phyloP scores from a whole-genome alignment of 495 filamentous ascomycete genomes.

The Tetracladium setigerum region DNA sequence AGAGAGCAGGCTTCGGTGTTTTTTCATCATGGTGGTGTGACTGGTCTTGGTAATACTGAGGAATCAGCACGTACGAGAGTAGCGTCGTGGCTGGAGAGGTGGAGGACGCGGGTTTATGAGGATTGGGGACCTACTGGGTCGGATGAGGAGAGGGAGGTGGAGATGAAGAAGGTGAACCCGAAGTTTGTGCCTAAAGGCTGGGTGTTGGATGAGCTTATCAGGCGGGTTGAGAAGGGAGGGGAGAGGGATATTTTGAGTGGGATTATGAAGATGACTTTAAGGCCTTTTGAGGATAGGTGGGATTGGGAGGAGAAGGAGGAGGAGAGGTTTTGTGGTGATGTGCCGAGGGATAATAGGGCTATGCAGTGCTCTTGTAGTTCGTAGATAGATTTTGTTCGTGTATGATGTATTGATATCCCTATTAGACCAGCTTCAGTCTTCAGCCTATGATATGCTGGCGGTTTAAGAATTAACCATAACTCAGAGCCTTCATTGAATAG shows the following conservation, averaged over 20 bases:
- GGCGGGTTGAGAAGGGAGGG: slow-evolving; percentile 73
- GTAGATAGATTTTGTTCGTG: slow-evolving; percentile 11
- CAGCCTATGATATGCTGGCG: no score
- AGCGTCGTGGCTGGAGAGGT: slow-evolving; percentile 67
- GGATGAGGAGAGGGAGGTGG: slow-evolving; percentile 53
- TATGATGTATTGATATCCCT: not conserved
- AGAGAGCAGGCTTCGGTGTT: slow-evolving; percentile 54
- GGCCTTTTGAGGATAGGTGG: slow-evolving; percentile 83
- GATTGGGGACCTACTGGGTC: slow-evolving; percentile 54
- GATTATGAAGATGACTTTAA: slow-evolving; percentile 70
- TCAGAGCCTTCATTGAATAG: no score
- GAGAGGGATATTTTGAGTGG: slow-evolving; percentile 69
- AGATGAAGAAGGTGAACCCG: slow-evolving; percentile 83
- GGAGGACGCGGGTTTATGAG: slow-evolving; percentile 57
- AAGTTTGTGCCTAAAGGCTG: slow-evolving; percentile 85
- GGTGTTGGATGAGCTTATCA: slow-evolving; percentile 90
- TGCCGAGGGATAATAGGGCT: slow-evolving; percentile 64
- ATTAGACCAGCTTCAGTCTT: no score
- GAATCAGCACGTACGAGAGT: slow-evolving; percentile 56
- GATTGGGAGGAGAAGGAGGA: slow-evolving; percentile 64
- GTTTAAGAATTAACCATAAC: no score
- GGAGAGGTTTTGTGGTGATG: slow-evolving; percentile 78
- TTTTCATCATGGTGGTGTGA: slow-evolving; percentile 60
- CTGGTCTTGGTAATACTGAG: slow-evolving; percentile 40
- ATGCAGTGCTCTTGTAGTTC: slow-evolving; percentile 88